Percentiles rank a stretch among this genome's conserved stretches.
phyloP scores from a whole-genome alignment of 768 basidiomycete species.

The Boletus sensibilis region DNA sequence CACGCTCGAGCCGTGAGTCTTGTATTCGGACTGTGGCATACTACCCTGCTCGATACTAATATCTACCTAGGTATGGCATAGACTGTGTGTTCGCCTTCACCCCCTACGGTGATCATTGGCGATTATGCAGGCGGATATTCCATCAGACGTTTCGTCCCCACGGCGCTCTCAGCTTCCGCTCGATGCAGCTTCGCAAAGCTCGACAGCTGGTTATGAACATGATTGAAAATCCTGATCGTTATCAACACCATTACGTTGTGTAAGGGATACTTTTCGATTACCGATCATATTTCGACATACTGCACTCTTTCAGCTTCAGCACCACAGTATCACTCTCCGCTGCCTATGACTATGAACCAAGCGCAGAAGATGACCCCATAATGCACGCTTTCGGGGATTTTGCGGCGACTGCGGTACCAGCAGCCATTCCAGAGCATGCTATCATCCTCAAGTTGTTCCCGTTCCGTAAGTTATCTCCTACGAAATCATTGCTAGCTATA shows the following conservation, averaged over 20 bases:
- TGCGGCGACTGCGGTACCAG: not conserved
- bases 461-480: not conserved
- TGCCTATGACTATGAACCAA: conserved; percentile 5
- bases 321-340: not conserved
- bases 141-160: conserved; percentile 9
- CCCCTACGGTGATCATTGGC: conserved; percentile 9
- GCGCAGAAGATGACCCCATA: not conserved
- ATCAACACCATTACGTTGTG: not conserved
- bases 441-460: conserved; percentile 1
- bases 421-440: not conserved
- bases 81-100: conserved; percentile 2
- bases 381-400: not conserved
- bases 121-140: conserved; percentile 7
- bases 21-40: not conserved
- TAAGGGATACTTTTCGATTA: not conserved
- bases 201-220: not conserved
- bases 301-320: not conserved
- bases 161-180: not conserved
- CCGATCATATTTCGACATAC: not conserved
- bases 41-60: too few species aligned
- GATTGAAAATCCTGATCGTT: not conserved
- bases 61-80: conserved; percentile 2
- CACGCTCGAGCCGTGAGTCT: not conserved
- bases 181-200: conserved; percentile 7
- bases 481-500: not conserved